Evolutionary conservation across 176 grass and related monocot species (phyloP).

Genomic region (Triticum monococcum): DNA sequence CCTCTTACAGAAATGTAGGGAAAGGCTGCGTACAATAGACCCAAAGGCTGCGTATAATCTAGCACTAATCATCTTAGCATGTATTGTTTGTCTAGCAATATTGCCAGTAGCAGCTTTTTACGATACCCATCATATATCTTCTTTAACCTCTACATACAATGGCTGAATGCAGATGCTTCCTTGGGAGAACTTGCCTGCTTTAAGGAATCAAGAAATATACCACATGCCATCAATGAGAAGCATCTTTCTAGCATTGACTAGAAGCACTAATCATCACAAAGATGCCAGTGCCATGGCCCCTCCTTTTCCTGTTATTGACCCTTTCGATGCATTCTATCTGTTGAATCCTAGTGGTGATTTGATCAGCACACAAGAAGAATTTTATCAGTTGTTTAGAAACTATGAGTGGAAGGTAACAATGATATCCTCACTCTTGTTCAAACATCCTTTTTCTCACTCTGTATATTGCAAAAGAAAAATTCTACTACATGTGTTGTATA

Average conservation of each 20-base stretch:
- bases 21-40: too few species aligned
- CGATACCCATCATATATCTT: background rate
- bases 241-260: constrained; percentile 50
- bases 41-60: too few species aligned
- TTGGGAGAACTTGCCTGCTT: constrained; percentile 75
- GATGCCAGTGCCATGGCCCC: constrained; percentile 11
- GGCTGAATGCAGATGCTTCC: constrained; percentile 81
- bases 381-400: constrained; percentile 55
- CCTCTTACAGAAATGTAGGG: too few species aligned
- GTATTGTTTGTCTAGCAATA: constrained; percentile 6
- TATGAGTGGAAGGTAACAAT: constrained; percentile 67
- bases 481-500: background rate
- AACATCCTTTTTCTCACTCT: background rate
- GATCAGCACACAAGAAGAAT: constrained; percentile 52
- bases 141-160: constrained; percentile 25
- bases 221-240: constrained; percentile 74
- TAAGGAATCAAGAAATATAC: constrained; percentile 87
- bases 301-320: constrained; percentile 68
- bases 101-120: background rate
- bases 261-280: constrained; percentile 34
- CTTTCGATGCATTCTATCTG: constrained; percentile 63
- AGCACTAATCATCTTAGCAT: background rate
- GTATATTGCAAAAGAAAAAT: background rate
- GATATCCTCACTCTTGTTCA: background rate
- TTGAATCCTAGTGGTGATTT: constrained; percentile 79